Percentiles rank a stretch among this genome's conserved stretches.
Conservation (phyloP, 1,284 basidiomycete species). For the Ceratobasidium papillatum region DNA sequence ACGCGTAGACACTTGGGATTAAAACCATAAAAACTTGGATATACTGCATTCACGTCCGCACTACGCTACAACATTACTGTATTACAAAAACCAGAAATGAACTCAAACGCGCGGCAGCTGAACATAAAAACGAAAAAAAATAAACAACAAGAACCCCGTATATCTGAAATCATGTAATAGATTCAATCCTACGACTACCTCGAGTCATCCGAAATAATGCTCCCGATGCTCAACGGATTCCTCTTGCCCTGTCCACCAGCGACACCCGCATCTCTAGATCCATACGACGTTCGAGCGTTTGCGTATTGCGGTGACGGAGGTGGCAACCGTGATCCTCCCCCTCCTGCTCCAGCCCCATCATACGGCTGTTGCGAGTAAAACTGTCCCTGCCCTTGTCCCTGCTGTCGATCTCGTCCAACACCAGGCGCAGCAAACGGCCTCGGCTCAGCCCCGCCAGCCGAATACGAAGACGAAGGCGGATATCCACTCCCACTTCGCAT, state of each 20-base stretch:
- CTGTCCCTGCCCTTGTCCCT: neutral
- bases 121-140: conserved; percentile 2
- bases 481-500: conserved; percentile 31
- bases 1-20: no score
- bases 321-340: conserved; percentile 25
- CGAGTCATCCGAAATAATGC: conserved; percentile 67
- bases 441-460: conserved; percentile 7
- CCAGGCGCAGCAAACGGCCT: conserved; percentile 34
- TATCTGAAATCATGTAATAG: neutral
- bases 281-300: conserved; percentile 46
- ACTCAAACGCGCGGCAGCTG: neutral
- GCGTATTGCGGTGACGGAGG: conserved; percentile 35
- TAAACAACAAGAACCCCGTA: neutral
- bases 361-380: neutral
- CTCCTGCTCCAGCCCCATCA: neutral
- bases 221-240: conserved; percentile 75
- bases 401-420: conserved; percentile 9
- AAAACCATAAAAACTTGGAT: neutral
- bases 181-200: neutral
- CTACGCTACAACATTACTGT: conserved; percentile 8
- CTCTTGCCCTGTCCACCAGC: conserved; percentile 57
- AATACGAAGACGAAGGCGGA: neutral
- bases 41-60: conserved; percentile 4
- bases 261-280: conserved; percentile 49
- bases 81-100: neutral